Conservation (phyloP, 208 protist genomes). For the Trichomonas gallinae region DNA sequence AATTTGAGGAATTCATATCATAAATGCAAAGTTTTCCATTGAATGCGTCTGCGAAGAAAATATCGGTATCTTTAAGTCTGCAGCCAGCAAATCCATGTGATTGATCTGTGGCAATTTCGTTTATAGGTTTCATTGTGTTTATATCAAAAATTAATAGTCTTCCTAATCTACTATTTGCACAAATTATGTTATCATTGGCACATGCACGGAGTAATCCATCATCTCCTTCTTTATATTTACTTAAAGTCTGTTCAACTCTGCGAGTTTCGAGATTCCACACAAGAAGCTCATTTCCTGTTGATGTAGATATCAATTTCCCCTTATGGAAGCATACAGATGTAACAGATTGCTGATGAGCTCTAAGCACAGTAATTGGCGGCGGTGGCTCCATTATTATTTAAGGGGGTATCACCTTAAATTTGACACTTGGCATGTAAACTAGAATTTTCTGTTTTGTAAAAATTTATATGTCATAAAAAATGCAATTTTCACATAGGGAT, state of each 20-base stretch:
- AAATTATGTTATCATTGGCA: not conserved
- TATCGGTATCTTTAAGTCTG: not conserved
- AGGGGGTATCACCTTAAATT: too few relatives aligned
- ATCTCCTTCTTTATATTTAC: not conserved
- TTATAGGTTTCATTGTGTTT: not conserved
- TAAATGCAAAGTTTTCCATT: not conserved
- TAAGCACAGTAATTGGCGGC: not conserved
- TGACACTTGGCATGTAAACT: too few relatives aligned
- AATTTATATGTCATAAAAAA: too few relatives aligned
- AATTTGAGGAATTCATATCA: not conserved
- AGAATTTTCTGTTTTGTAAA: too few relatives aligned
- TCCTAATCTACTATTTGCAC: not conserved
- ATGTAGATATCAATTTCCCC: not conserved
- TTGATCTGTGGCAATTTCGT: not conserved
- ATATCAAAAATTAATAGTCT: not conserved
- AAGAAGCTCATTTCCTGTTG: not conserved
- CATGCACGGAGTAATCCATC: not conserved
- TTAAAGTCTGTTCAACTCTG: not conserved
- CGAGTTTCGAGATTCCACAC: not conserved
- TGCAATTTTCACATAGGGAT: too few relatives aligned
- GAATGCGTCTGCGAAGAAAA: conserved; percentile 11
- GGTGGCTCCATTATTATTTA: not conserved
- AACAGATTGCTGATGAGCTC: not conserved
- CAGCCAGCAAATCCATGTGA: not conserved
- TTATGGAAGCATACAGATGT: not conserved